Base-by-base conservation (phyloP, 495 filamentous ascomycete species). In the Neurospora hispaniola region DNA sequence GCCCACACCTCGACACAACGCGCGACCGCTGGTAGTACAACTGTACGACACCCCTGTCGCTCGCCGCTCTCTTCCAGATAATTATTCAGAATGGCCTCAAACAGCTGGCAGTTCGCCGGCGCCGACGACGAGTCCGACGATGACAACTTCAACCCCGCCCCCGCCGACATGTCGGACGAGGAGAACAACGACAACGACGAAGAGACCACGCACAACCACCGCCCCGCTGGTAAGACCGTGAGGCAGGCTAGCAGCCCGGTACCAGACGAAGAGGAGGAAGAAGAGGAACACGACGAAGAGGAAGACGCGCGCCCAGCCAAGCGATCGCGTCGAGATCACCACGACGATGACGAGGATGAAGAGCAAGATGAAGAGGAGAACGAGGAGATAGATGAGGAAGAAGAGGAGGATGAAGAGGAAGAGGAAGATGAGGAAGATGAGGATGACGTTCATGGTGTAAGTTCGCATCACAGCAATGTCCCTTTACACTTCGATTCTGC, bases 71-170 rank as follows among this genome's bases (percentile, higher is more conserved):
- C 11, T 18, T 35, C 18, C 9, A 31, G 16, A 38, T 66, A 35
- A 35, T 66, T 35, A 66, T 35, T 10, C 54, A 71, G 31, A 40
- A 81, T 81, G 79, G 77, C 79, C 70, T 80, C 79, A 6, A 74
- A 68, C 75, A 75, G 75, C 43, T 71, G 71, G 42, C 76, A 75
- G 18, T 78, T 72, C 66, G 76, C 73, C 31, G 79, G 76, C 75
- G 54, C 12, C 16, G 91, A 90, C 72, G 92, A 90, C 71, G 92
- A 92, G 31, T 80, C 78, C 39, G 92, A 94, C 71, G 91, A 94
- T 71, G 92, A 93, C 75, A 90, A 93, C 75, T 94, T 95, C 82
- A 94, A 95, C 78, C 92, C 92, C 40, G 85, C 84, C 35, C 88
- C 89, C 11, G 88, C 84, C 69, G 89, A 91, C 71, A 80, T 90